phyloP scores from a whole-genome alignment of 805 yeast genomes.

The Danielozyma ontarioensis region DNA sequence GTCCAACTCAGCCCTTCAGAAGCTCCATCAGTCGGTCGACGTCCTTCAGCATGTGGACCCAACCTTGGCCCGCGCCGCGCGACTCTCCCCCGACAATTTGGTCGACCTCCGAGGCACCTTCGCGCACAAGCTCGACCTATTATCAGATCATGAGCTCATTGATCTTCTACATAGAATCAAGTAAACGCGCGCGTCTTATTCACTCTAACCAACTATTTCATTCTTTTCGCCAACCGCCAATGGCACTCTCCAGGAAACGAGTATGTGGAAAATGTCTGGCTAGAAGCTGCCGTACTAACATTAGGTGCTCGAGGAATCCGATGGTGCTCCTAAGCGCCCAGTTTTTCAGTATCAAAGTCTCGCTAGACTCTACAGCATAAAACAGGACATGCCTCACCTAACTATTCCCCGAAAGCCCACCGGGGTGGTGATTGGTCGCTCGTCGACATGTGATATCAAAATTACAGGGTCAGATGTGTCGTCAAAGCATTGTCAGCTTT shows the following conservation, averaged over 20 bases:
- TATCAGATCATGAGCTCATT: constrained; percentile 17
- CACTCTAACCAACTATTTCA: constrained; percentile 22
- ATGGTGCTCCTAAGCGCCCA: constrained; percentile 8
- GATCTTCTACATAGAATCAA: constrained; percentile 6
- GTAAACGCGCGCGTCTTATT: too few species aligned
- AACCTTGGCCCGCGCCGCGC: constrained; percentile 13
- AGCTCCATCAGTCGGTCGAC: constrained; percentile 24
- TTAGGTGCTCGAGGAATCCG: constrained; percentile 7
- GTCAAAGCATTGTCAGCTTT: constrained; percentile 55
- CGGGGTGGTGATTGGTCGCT: constrained; percentile 44
- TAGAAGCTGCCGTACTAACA: constrained; percentile 8
- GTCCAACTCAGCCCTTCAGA: constrained; percentile 17
- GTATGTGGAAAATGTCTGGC: constrained; percentile 10
- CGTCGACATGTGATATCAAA: constrained; percentile 53
- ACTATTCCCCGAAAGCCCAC: constrained; percentile 18
- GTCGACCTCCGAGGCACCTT: constrained; percentile 16
- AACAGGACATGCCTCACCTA: constrained; percentile 16
- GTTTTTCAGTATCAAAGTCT: constrained; percentile 13
- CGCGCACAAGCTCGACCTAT: constrained; percentile 11
- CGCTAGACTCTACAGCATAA: constrained; percentile 19
- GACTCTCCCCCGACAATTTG: constrained; percentile 8
- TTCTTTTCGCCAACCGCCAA: constrained; percentile 2
- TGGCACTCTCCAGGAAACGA: constrained; percentile 22
- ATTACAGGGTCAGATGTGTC: constrained; percentile 59
- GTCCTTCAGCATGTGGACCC: constrained; percentile 21